Evolutionary conservation across 2,329 filamentous ascomycete genomes (phyloP).

Genomic region (Pezizomycotina sp.): DNA sequence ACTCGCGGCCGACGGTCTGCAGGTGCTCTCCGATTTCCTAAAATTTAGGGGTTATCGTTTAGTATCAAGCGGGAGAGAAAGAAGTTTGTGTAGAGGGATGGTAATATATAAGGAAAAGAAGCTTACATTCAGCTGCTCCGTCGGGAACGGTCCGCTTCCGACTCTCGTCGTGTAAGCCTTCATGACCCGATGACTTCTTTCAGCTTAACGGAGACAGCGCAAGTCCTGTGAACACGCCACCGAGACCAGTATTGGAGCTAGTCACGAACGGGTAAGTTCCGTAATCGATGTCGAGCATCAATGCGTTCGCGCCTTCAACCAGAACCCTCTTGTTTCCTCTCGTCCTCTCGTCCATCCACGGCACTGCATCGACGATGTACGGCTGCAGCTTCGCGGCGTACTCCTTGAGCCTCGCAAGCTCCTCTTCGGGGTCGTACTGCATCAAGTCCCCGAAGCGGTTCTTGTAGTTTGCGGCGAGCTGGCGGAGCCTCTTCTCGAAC

Average conservation of each 20-base stretch:
- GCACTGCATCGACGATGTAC: conserved; percentile 50
- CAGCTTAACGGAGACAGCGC: conserved; percentile 45
- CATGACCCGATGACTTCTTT: conserved; percentile 48
- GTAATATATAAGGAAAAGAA: too few species aligned
- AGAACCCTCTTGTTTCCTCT: conserved; percentile 43
- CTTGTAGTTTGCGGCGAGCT: conserved; percentile 45
- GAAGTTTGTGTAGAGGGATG: not conserved
- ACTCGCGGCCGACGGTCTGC: conserved; percentile 36
- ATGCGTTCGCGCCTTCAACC: conserved; percentile 50
- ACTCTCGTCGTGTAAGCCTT: conserved; percentile 53
- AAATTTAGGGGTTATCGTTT: not conserved
- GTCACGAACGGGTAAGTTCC: conserved; percentile 47
- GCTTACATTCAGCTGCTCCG: conserved; percentile 39
- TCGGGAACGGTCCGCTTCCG: conserved; percentile 48
- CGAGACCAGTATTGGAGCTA: conserved; percentile 43
- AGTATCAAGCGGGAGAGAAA: not conserved
- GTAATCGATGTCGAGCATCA: conserved; percentile 51
- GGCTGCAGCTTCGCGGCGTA: conserved; percentile 42
- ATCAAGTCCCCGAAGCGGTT: conserved; percentile 52
- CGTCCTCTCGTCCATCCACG: conserved; percentile 46
- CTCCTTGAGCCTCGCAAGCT: conserved; percentile 45
- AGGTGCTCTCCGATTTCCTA: conserved; percentile 34
- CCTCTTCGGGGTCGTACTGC: conserved; percentile 51
- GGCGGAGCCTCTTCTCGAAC: conserved; percentile 50
- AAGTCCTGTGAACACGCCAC: conserved; percentile 47